phyloP scores from a whole-genome alignment of 106 monocot species.

The Vanilla planifolia region DNA sequence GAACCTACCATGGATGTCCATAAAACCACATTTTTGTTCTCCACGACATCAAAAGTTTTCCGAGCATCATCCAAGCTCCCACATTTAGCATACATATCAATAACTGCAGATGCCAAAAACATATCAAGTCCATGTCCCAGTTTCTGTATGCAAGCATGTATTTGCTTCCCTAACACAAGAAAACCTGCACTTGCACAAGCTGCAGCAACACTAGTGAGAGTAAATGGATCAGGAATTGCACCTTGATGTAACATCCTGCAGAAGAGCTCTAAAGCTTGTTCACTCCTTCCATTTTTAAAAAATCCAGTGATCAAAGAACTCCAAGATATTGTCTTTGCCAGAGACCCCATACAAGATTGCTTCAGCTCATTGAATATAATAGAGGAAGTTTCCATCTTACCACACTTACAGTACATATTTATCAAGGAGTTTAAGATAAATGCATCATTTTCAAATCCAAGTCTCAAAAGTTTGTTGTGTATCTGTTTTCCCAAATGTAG shows the following conservation, averaged over 20 bases:
- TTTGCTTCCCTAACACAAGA: conserved; percentile 53
- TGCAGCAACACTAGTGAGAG: conserved; percentile 55
- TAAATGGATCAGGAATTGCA: conserved; percentile 27
- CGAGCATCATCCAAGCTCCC: conserved; percentile 66
- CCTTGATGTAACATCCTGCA: conserved; percentile 36
- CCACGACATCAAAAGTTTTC: conserved; percentile 23
- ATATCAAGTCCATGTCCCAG: conserved; percentile 45
- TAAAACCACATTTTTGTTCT: conserved; percentile 32
- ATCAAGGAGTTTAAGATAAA: conserved; percentile 58
- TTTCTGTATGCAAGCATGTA: conserved; percentile 66
- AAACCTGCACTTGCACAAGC: conserved; percentile 62
- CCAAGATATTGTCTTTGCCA: conserved; percentile 36
- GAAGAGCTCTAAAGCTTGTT: conserved; percentile 53
- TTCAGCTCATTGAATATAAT: conserved; percentile 22
- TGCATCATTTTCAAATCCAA: conserved; percentile 26
- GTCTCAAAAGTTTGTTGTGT: conserved; percentile 38
- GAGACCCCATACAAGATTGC: conserved; percentile 4
- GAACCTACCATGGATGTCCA: conserved; percentile 69
- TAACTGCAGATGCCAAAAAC: conserved; percentile 42
- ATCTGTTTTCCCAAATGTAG: conserved; percentile 54
- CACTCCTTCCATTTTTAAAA: conserved; percentile 50
- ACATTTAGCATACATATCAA: conserved; percentile 83
- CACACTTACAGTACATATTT: conserved; percentile 90
- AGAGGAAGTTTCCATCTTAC: conserved; percentile 29
- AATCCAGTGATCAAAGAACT: conserved; percentile 74